Evolutionary conservation across 169 alveolate species (phyloP).

Genomic region (Eimeria acervulina): DNA sequence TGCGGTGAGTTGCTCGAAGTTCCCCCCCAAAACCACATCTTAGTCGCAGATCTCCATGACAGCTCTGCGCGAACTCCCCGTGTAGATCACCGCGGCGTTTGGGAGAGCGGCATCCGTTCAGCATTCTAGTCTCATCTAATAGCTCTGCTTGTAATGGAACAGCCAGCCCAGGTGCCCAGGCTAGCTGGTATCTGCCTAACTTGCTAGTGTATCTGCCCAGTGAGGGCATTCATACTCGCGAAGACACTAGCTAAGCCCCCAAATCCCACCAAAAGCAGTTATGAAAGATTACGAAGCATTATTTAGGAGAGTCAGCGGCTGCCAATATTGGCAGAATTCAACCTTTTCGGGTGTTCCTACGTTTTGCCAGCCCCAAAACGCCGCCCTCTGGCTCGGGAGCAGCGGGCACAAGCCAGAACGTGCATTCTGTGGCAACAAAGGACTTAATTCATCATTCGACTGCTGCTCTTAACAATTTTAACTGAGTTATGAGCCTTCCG

Average conservation of each 20-base stretch:
- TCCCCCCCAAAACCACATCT: constrained; percentile 72
- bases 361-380: constrained; percentile 14
- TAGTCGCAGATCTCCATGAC: constrained; percentile 33
- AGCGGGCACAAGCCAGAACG: not conserved
- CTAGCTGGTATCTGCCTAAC: not conserved
- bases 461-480: not conserved
- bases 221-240: not conserved
- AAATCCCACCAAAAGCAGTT: not conserved
- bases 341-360: not conserved
- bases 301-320: not conserved
- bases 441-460: not conserved
- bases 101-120: not conserved
- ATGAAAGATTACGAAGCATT: not conserved
- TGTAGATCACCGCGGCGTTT: not conserved
- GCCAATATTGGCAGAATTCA: not conserved
- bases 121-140: not conserved
- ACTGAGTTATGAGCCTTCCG: not conserved
- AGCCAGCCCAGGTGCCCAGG: not conserved
- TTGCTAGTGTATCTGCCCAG: not conserved
- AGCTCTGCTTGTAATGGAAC: not conserved
- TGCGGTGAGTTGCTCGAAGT: constrained; percentile 59
- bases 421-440: not conserved
- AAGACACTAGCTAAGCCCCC: not conserved
- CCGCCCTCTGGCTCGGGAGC: not conserved
- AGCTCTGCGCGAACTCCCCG: not conserved